These are phyloP conservation scores for Blepharisma japonicum DNA, from an alignment of 73 alveolate species.

Conservation along the genomic window DNA sequence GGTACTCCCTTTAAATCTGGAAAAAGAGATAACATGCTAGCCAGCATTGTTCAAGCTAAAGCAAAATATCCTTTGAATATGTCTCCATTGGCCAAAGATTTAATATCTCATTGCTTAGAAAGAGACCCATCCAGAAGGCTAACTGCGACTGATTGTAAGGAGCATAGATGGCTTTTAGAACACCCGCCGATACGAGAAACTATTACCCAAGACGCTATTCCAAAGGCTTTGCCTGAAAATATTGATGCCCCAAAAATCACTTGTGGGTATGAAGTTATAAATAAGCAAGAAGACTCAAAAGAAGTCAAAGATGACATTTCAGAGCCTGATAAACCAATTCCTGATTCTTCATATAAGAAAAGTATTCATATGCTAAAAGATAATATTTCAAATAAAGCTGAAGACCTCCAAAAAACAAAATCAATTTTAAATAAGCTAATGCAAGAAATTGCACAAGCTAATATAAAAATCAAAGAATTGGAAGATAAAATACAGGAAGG, in stretches of 20 bases:
- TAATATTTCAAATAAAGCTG: neutral
- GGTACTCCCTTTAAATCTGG: slow-evolving; percentile 41
- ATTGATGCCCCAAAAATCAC: neutral
- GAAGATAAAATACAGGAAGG: neutral
- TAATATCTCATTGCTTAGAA: neutral
- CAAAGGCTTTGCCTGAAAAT: neutral
- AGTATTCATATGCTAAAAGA: neutral
- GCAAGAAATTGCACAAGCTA: neutral
- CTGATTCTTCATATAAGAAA: neutral
- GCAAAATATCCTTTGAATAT: slow-evolving; percentile 17
- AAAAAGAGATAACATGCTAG: slow-evolving; percentile 28
- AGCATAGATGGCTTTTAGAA: slow-evolving; percentile 8
- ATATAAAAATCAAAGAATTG: neutral
- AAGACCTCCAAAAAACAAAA: neutral
- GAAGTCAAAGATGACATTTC: neutral
- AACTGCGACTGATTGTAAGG: neutral
- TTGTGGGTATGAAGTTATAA: neutral
- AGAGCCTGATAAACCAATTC: no score
- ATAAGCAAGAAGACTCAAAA: neutral
- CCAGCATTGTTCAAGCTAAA: neutral
- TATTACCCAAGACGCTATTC: slow-evolving; percentile 22
- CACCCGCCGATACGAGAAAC: slow-evolving; percentile 31
- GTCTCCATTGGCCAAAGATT: slow-evolving; percentile 31
- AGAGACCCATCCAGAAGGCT: slow-evolving; percentile 3
- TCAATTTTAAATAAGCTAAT: neutral